A percentile compares a stretch with the other conserved stretches of the same genome.
These are phyloP conservation scores for Sambucus nigra DNA, from an alignment of 129 eudicot species.

Conservation along the genomic window DNA sequence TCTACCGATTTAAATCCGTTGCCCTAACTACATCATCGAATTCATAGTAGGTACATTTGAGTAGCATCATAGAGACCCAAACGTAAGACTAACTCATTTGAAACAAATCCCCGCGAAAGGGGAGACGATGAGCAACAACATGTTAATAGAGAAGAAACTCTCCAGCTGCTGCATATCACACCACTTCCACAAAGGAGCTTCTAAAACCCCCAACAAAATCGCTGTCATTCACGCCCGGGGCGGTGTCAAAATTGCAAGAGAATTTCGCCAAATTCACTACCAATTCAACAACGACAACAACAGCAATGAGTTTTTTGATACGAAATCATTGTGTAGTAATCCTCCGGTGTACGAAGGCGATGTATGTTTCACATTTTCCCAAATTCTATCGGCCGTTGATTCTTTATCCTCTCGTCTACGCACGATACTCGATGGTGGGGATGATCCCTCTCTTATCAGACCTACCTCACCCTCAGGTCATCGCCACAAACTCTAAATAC, in stretches of 20 bases:
- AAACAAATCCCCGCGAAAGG: too few relatives aligned
- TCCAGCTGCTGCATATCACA: conserved; percentile 63
- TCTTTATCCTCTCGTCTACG: conserved; percentile 53
- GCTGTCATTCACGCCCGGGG: conserved; percentile 67
- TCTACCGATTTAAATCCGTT: too few relatives aligned
- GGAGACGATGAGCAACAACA: conserved; percentile 5
- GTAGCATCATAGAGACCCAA: too few relatives aligned
- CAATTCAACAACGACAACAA: neutral
- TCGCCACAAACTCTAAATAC: neutral
- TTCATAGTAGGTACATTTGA: too few relatives aligned
- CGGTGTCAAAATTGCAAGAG: conserved; percentile 22
- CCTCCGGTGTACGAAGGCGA: conserved; percentile 58
- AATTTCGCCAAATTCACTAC: conserved; percentile 2
- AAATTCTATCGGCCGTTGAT: conserved; percentile 55
- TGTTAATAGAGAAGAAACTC: neutral
- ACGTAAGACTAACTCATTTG: too few relatives aligned
- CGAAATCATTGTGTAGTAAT: conserved; percentile 12
- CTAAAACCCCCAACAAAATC: conserved; percentile 41
- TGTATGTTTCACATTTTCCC: conserved; percentile 55
- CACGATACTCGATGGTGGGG: conserved; percentile 41
- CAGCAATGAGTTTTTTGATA: conserved; percentile 1
- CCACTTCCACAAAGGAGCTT: conserved; percentile 43
- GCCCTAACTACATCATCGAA: too few relatives aligned
- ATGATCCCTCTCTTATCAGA: conserved; percentile 36
- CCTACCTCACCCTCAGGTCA: conserved; percentile 48